A percentile compares a stretch with the other conserved stretches of the same genome.
These are phyloP conservation scores for Jacaranda mimosifolia DNA, from an alignment of 257 asterid species.

Conservation along the genomic window DNA sequence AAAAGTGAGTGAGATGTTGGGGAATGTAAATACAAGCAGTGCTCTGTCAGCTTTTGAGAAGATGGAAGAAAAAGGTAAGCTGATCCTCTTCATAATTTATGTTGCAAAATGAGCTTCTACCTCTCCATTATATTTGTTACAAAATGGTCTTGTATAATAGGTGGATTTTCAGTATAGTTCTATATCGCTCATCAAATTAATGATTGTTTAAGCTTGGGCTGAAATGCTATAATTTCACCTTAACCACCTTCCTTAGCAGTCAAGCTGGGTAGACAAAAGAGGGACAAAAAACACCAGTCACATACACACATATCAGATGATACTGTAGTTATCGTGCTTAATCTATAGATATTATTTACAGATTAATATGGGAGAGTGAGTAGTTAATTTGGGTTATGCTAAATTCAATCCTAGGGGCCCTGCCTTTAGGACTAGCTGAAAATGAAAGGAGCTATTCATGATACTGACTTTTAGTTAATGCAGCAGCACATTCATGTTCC, in stretches of 20 bases:
- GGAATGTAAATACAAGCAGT: constrained; percentile 94
- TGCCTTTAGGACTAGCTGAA: no score
- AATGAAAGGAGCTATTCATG: no score
- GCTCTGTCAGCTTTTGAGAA: constrained; percentile 97
- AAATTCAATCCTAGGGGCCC: no score
- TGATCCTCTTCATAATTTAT: constrained; percentile 27
- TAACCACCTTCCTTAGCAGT: no score
- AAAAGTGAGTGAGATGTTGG: constrained; percentile 96
- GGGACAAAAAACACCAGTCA: no score
- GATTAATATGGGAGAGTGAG: no score
- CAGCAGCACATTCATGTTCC: no score
- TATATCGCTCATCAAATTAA: background rate
- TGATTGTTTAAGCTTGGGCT: background rate
- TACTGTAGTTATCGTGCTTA: background rate
- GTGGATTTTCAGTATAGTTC: no score
- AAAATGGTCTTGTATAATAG: background rate
- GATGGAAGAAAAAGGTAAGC: constrained; percentile 97
- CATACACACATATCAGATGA: background rate
- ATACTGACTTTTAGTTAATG: no score
- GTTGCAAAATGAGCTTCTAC: constrained; percentile 18
- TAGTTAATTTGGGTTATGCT: no score
- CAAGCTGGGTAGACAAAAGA: no score
- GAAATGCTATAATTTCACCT: background rate
- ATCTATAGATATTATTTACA: background rate
- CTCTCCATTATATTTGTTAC: constrained; percentile 17